These are phyloP conservation scores for Iberis pinnata DNA, from an alignment of 345 rosid genomes.

Conservation along the genomic window DNA sequence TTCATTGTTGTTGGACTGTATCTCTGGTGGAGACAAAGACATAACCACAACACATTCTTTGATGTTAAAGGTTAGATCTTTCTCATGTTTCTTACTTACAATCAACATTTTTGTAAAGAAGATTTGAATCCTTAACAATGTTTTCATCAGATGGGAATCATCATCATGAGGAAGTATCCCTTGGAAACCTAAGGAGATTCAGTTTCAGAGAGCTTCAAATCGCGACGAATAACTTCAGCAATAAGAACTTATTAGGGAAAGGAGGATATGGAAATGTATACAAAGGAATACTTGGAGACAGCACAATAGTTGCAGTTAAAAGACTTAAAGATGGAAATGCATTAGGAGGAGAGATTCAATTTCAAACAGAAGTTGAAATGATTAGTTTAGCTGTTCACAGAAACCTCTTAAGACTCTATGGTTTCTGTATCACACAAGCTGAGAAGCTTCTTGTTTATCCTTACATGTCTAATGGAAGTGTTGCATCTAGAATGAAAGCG, in stretches of 20 bases:
- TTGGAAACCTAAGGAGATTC: slow-evolving; percentile 35
- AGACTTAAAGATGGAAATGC: slow-evolving; percentile 37
- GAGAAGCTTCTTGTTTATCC: slow-evolving; percentile 40
- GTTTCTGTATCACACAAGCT: slow-evolving; percentile 34
- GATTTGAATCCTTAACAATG: neutral
- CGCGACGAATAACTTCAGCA: slow-evolving; percentile 33
- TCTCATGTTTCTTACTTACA: slow-evolving; percentile 16
- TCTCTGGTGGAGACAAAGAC: slow-evolving; percentile 84
- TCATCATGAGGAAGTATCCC: slow-evolving; percentile 35
- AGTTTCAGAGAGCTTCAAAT: slow-evolving; percentile 34
- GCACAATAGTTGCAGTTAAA: slow-evolving; percentile 33
- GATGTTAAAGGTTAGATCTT: slow-evolving; percentile 64
- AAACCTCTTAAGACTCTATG: slow-evolving; percentile 34
- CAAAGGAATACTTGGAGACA: slow-evolving; percentile 32
- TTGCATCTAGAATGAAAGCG: slow-evolving; percentile 33
- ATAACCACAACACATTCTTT: slow-evolving; percentile 52
- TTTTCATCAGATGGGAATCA: slow-evolving; percentile 25
- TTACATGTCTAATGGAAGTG: slow-evolving; percentile 38
- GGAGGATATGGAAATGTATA: slow-evolving; percentile 39
- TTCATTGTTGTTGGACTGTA: slow-evolving; percentile 60
- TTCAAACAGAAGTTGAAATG: slow-evolving; percentile 38
- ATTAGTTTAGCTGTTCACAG: slow-evolving; percentile 38
- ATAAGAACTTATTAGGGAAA: slow-evolving; percentile 33
- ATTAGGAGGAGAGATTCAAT: slow-evolving; percentile 38
- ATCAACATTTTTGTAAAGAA: slow-evolving; percentile 5